Evolutionary conservation across 1,284 basidiomycete genomes (phyloP).

Genomic region (Moesziomyces sp.): DNA sequence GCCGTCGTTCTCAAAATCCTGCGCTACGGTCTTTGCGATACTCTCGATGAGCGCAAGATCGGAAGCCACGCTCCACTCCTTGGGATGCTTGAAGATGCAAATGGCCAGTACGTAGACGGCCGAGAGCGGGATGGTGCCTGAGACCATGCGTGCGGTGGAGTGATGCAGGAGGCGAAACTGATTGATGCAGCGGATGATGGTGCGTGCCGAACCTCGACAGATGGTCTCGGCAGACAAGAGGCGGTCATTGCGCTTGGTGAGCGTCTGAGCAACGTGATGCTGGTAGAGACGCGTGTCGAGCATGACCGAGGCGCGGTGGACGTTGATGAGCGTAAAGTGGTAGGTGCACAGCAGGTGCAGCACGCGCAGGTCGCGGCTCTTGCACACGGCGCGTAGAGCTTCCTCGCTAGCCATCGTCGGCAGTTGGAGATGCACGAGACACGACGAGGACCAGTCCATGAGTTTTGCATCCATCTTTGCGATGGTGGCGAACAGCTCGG

Average conservation of each 20-base stretch:
- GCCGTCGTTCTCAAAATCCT: constrained; percentile 7
- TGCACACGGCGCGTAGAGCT: constrained; percentile 7
- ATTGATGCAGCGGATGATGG: constrained; percentile 14
- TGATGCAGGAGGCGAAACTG: constrained; percentile 8
- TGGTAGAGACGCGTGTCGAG: constrained; percentile 12
- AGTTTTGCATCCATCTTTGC: constrained; percentile 12
- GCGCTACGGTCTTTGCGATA: constrained; percentile 6
- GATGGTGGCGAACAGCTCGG: constrained; percentile 7
- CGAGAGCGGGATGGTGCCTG: constrained; percentile 11
- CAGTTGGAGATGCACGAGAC: constrained; percentile 1
- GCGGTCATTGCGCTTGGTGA: constrained; percentile 7
- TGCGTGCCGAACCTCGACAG: constrained; percentile 7
- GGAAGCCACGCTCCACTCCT: constrained; percentile 11
- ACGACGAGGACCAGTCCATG: constrained; percentile 7
- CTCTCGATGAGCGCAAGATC: constrained; percentile 16
- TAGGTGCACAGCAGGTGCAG: constrained; percentile 16
- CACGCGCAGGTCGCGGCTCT: constrained; percentile 4
- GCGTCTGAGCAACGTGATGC: constrained; percentile 7
- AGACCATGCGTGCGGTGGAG: constrained; percentile 10
- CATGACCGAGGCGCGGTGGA: constrained; percentile 17
- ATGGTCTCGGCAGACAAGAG: constrained; percentile 12
- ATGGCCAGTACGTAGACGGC: constrained; percentile 18
- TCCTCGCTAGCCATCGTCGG: constrained; percentile 13
- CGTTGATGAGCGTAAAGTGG: constrained; percentile 17
- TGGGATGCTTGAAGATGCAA: constrained; percentile 17